Base-by-base conservation (phyloP, 805 yeast genomes). In the Cyberlindnera maclurae region DNA sequence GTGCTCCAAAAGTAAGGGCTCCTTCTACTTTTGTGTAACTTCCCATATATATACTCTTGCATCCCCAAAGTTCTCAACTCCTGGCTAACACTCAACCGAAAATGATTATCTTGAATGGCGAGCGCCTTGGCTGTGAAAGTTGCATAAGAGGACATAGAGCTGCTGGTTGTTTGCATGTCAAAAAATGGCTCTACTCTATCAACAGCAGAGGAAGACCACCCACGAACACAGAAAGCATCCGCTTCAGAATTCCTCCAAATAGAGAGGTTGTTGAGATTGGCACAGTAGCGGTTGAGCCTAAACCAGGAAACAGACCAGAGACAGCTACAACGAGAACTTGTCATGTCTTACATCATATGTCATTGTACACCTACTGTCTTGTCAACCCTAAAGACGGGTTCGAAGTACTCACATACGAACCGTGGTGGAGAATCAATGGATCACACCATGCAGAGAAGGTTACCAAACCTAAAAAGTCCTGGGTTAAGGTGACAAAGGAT, bases 71-170 rank as follows among this genome's bases (percentile, higher is more conserved):
- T 20, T 20, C 24, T 6, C n/a, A 8, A 8, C 8, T 20, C 24
- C 24, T 6, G 24, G 24, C 8, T 20, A 20, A 20, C 24, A 20
- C 24, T 20, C 8, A 20, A 20, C 24, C 24, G 8, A 22, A 16
- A 17, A 86, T 87, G 95, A 83, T 87, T 38, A 62, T 84, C 38
- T 83, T 82, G 51, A 83, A 82, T 46, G 83, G 82, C 22, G 82
- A 75, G 50, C 82, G 88, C 52, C 82, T 83, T 57, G 84, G 95
- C 3, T 87, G 96, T 60, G 74, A 75, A 39, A 81, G 80, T 52
- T 90, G 98, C 55, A 86, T 93, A 17, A 67, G 96, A 32, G 97
- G 97, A 13, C 98, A 90, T 55, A 64, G 98, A 30, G 84, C 96
- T 1, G 78, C 90, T 1, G 77, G 81, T 39, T 90, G 98, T 59